These are phyloP conservation scores for Litsea cubeba DNA, from an alignment of 164 flowering plant genomes.

Conservation along the genomic window DNA sequence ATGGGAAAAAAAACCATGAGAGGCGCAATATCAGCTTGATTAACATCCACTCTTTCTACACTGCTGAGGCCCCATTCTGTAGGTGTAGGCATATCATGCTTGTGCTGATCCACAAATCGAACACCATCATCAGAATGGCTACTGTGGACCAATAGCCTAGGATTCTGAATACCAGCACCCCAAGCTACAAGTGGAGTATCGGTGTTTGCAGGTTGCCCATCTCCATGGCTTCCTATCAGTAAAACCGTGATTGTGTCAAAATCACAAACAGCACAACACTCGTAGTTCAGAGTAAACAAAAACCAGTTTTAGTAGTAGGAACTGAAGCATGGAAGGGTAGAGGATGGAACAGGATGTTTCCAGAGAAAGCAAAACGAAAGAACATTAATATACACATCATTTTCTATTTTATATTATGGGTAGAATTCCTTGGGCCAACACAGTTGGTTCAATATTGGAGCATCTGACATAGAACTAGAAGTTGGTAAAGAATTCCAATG, in stretches of 20 bases:
- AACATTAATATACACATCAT: too few species aligned
- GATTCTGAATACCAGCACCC: constrained; percentile 88
- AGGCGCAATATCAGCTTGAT: constrained; percentile 98
- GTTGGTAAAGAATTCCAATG: too few species aligned
- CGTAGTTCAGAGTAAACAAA: not conserved
- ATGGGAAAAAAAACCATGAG: constrained; percentile 58
- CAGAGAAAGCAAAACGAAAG: too few species aligned
- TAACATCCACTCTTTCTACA: constrained; percentile 86
- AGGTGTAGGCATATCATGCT: constrained; percentile 86
- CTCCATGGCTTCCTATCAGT: constrained; percentile 91
- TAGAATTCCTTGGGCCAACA: too few species aligned
- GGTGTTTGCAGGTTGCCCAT: constrained; percentile 93
- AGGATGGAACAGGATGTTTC: not conserved
- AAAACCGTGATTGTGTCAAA: constrained; percentile 26
- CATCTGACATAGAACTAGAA: too few species aligned
- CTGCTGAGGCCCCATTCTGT: constrained; percentile 75
- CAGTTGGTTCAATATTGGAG: too few species aligned
- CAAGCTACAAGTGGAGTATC: constrained; percentile 97
- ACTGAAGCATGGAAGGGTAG: not conserved
- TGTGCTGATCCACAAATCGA: constrained; percentile 86
- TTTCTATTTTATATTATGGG: too few species aligned
- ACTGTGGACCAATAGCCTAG: constrained; percentile 35
- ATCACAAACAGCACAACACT: constrained; percentile 3
- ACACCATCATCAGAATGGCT: constrained; percentile 39
- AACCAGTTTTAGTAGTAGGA: not conserved